Percentiles rank a stretch among this genome's conserved stretches.
phyloP scores from a whole-genome alignment of 371 early-diverging fungal genomes.

The Mortierella sp. region DNA sequence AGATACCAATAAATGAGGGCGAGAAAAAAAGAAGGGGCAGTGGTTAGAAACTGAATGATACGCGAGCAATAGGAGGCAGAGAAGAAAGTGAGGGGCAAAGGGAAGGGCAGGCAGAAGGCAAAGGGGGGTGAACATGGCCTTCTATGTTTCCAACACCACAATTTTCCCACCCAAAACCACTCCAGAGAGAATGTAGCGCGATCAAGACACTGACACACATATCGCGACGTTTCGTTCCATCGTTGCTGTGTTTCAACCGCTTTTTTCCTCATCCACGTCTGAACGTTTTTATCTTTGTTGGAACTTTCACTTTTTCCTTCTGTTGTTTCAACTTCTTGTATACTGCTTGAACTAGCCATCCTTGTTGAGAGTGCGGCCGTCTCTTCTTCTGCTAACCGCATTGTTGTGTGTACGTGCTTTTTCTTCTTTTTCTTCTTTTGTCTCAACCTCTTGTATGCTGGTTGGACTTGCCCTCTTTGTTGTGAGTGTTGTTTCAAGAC shows the following conservation, averaged over 20 bases:
- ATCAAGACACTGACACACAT: neutral
- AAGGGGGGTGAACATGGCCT: neutral
- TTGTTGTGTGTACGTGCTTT: too few species aligned
- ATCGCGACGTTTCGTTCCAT: neutral
- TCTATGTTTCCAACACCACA: neutral
- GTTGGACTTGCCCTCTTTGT: too few species aligned
- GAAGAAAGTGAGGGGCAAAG: neutral
- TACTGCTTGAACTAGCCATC: too few species aligned
- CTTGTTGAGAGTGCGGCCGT: neutral
- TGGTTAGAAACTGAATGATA: slow-evolving; percentile 12
- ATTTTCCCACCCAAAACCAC: slow-evolving; percentile 12
- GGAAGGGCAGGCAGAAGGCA: neutral
- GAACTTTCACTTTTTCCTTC: too few species aligned
- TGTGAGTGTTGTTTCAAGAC: too few species aligned
- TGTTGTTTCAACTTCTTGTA: too few species aligned
- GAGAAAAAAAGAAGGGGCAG: neutral
- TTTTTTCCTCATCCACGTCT: neutral
- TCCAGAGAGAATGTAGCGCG: neutral
- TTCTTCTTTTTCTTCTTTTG: too few species aligned
- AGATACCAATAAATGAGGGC: too few species aligned
- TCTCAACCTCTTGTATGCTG: too few species aligned
- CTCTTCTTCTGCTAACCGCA: too few species aligned
- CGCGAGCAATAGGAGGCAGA: neutral
- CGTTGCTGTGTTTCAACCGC: neutral
- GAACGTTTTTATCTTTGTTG: too few species aligned